Percentiles rank a stretch among this genome's conserved stretches.
Evolutionary conservation across 805 yeast genomes (phyloP).

Genomic region (Maudiozyma serrabonitensis): DNA sequence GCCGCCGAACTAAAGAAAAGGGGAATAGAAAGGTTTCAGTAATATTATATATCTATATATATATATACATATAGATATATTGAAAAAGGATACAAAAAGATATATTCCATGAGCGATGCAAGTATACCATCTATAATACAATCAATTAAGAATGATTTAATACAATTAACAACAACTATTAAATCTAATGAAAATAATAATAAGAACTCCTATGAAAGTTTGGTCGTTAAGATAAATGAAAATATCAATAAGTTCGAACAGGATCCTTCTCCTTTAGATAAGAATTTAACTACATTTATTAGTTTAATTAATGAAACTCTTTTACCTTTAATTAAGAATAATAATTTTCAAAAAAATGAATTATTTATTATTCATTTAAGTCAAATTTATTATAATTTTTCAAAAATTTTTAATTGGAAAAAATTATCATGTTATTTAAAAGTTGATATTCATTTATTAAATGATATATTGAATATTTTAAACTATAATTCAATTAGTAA

Average conservation of each 20-base stretch:
- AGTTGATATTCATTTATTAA: constrained; percentile 46
- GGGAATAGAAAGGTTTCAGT: too few relatives aligned
- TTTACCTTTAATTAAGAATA: not conserved
- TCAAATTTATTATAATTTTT: constrained; percentile 43
- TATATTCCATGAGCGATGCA: not conserved
- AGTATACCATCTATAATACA: not conserved
- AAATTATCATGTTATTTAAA: constrained; percentile 48
- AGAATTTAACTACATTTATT: constrained; percentile 6
- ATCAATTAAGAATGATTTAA: not conserved
- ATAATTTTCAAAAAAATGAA: not conserved
- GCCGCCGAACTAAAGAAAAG: too few relatives aligned
- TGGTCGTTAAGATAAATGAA: not conserved
- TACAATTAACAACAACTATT: not conserved
- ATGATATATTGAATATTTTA: constrained; percentile 27
- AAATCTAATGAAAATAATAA: too few relatives aligned
- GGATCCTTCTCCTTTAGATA: constrained; percentile 16
- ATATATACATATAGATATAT: too few relatives aligned
- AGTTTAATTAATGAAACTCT: not conserved
- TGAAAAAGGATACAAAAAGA: not conserved
- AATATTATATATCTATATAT: too few relatives aligned
- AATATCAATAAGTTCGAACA: constrained; percentile 20
- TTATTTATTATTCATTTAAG: not conserved
- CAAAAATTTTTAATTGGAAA: constrained; percentile 61
- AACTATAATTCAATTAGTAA: constrained; percentile 5
- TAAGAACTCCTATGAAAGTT: not conserved